Conservation (phyloP, 768 basidiomycete genomes). For the Arthromyces matolae region DNA sequence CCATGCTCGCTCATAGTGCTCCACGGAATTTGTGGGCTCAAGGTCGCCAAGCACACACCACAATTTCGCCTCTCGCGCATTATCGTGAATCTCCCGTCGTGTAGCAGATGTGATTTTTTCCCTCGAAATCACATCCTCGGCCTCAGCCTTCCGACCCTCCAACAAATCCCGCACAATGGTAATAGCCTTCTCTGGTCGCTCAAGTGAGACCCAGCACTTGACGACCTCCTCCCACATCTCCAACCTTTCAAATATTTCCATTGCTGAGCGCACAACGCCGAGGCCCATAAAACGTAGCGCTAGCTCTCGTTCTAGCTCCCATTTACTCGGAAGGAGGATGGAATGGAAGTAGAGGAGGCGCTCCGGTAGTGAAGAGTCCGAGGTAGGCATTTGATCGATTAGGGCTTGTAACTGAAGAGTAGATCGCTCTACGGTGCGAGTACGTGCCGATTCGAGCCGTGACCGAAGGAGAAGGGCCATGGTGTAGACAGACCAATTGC, state of each 20-base stretch:
- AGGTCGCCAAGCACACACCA: constrained; percentile 96
- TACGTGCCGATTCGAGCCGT: constrained; percentile 82
- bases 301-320: constrained; percentile 92
- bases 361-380: constrained; percentile 71
- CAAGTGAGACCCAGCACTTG: constrained; percentile 79
- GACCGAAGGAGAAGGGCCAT: constrained; percentile 94
- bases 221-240: constrained; percentile 99
- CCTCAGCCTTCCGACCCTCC: constrained; percentile 80
- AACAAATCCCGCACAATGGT: constrained; percentile 81
- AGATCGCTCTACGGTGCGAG: constrained; percentile 90
- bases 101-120: constrained; percentile 48
- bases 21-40: constrained; percentile 62
- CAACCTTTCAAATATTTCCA: constrained; percentile 90
- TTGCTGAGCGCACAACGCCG: constrained; percentile 84
- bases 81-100: constrained; percentile 48
- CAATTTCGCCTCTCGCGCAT: constrained; percentile 79
- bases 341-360: constrained; percentile 78
- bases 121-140: constrained; percentile 62
- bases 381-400: constrained; percentile 93
- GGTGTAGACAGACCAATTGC: constrained; percentile 95
- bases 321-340: constrained; percentile 81
- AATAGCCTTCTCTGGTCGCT: constrained; percentile 74
- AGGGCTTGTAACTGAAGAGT: constrained; percentile 92
- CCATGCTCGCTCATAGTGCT: constrained; percentile 87
- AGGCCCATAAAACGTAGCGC: constrained; percentile 78